Evolutionary conservation across 805 yeast genomes (phyloP).

Genomic region (Kluyveromyces nonfermentans): DNA sequence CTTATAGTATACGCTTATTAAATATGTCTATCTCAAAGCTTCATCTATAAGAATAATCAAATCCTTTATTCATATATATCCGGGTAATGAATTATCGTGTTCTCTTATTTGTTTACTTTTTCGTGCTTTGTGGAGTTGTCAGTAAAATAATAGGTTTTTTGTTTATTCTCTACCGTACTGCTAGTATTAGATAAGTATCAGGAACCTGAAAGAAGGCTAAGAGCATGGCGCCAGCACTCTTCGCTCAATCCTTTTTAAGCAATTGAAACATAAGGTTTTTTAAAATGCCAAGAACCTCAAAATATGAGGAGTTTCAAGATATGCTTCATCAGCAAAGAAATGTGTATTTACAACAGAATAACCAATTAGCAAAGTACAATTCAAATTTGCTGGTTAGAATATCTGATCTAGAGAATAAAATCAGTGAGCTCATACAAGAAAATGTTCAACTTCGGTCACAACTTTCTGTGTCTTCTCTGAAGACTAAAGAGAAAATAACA

Average conservation of each 20-base stretch:
- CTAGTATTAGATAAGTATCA: no score
- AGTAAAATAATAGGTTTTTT: neutral
- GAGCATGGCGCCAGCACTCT: neutral
- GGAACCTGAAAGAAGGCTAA: neutral
- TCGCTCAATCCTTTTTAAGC: neutral
- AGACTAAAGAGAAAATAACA: constrained; percentile 30
- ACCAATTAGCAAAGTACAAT: constrained; percentile 50
- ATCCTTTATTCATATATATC: no score
- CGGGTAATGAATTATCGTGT: neutral
- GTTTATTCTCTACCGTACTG: no score
- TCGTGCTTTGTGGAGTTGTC: neutral
- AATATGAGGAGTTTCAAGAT: constrained; percentile 18
- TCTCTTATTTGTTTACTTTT: no score
- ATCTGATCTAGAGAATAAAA: constrained; percentile 41
- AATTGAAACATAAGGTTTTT: neutral
- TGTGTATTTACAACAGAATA: constrained; percentile 34
- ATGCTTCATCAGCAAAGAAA: constrained; percentile 19
- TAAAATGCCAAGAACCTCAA: neutral
- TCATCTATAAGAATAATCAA: no score
- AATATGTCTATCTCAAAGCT: no score
- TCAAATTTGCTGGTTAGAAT: constrained; percentile 43
- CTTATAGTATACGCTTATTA: no score
- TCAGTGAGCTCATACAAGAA: constrained; percentile 42
- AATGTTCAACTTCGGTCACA: constrained; percentile 36
- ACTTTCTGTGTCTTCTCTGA: constrained; percentile 23